A percentile compares a stretch with the other conserved stretches of the same genome.
These are phyloP conservation scores for Inonotus hispidus DNA, from an alignment of 1,284 basidiomycete genomes.

Conservation along the genomic window DNA sequence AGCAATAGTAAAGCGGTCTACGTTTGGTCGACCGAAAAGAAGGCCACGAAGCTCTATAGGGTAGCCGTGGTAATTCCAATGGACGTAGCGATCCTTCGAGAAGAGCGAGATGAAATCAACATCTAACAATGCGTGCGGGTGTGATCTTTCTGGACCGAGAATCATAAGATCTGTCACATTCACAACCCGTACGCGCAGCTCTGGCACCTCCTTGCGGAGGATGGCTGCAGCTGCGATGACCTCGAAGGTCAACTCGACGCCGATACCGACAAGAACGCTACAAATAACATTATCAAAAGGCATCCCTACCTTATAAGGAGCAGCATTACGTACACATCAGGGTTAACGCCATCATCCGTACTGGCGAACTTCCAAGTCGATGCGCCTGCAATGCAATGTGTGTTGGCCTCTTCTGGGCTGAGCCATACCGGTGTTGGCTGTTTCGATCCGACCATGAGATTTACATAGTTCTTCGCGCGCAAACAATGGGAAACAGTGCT, in stretches of 20 bases:
- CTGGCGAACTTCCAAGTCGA: slow-evolving; percentile 76
- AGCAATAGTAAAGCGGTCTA: slow-evolving; percentile 47
- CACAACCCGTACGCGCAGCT: slow-evolving; percentile 71
- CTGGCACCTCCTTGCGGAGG: slow-evolving; percentile 55
- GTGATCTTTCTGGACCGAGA: slow-evolving; percentile 55
- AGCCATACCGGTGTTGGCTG: slow-evolving; percentile 71
- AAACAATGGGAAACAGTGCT: slow-evolving; percentile 80
- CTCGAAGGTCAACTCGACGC: slow-evolving; percentile 73
- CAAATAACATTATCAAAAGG: neutral
- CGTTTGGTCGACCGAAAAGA: slow-evolving; percentile 49
- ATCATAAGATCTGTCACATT: slow-evolving; percentile 84
- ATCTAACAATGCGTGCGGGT: slow-evolving; percentile 72
- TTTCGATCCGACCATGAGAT: slow-evolving; percentile 84
- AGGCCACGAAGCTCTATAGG: slow-evolving; percentile 61
- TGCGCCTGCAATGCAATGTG: slow-evolving; percentile 71
- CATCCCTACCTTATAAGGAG: neutral
- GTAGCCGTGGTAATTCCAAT: slow-evolving; percentile 87
- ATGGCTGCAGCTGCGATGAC: slow-evolving; percentile 74
- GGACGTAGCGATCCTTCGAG: slow-evolving; percentile 61
- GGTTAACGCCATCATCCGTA: slow-evolving; percentile 54
- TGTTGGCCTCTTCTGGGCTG: slow-evolving; percentile 57
- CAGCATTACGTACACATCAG: slow-evolving; percentile 51
- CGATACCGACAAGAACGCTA: slow-evolving; percentile 67
- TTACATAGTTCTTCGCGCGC: slow-evolving; percentile 78
- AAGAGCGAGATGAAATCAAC: slow-evolving; percentile 67